These are phyloP conservation scores for Cryomyces minteri DNA, from an alignment of 495 filamentous ascomycete genomes.

Conservation along the genomic window DNA sequence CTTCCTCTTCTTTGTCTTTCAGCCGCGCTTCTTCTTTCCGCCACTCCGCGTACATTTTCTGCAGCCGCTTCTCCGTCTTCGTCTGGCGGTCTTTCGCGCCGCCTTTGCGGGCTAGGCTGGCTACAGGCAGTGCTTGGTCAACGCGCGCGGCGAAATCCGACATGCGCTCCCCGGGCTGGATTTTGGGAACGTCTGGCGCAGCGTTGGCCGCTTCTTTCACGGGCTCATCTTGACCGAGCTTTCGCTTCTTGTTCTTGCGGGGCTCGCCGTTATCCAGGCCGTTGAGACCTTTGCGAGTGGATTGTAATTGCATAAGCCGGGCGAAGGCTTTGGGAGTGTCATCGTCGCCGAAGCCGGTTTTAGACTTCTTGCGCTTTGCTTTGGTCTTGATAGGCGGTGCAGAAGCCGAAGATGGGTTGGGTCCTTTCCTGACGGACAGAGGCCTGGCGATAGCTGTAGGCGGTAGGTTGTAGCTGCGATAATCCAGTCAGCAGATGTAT, in stretches of 20 bases:
- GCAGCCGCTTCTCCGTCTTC: constrained; percentile 68
- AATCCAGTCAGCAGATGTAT: too few relatives aligned
- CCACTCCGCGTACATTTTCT: constrained; percentile 67
- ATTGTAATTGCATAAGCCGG: constrained; percentile 54
- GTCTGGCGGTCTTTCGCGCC: constrained; percentile 41
- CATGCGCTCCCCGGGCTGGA: constrained; percentile 65
- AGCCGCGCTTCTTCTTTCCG: constrained; percentile 42
- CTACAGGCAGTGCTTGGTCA: constrained; percentile 64
- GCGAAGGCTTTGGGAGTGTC: constrained; percentile 79
- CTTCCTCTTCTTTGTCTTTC: constrained; percentile 38
- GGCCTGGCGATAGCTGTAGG: constrained; percentile 50
- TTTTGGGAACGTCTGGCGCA: constrained; percentile 32
- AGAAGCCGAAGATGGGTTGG: constrained; percentile 15
- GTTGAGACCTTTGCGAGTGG: constrained; percentile 32
- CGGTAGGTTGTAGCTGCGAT: constrained; percentile 51
- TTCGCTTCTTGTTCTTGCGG: constrained; percentile 30
- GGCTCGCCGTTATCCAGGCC: constrained; percentile 50
- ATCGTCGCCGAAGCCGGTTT: constrained; percentile 28
- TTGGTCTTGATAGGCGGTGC: constrained; percentile 10
- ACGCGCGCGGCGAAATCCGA: constrained; percentile 73
- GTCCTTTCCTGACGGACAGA: constrained; percentile 31
- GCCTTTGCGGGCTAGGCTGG: constrained; percentile 20
- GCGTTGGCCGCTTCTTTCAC: constrained; percentile 4
- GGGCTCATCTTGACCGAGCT: constrained; percentile 4
- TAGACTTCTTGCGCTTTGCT: constrained; percentile 25